Evolutionary conservation across 441 rosid species (phyloP).

Genomic region (Jatropha multifida): DNA sequence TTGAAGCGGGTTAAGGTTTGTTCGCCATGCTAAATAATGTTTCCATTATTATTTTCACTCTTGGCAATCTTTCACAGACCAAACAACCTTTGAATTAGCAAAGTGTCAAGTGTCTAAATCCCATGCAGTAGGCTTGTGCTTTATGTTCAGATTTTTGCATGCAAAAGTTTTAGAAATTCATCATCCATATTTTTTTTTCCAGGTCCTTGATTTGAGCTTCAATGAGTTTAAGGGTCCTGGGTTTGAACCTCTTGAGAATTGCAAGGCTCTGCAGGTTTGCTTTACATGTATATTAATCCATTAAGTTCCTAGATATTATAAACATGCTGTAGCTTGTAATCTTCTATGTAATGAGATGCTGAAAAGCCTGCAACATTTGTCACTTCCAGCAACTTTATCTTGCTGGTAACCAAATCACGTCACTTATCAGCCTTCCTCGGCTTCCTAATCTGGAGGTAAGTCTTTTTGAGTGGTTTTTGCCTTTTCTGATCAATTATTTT

Average conservation of each 20-base stretch:
- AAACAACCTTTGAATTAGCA: neutral
- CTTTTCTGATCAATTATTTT: slow-evolving; percentile 13
- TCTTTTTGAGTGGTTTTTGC: slow-evolving; percentile 22
- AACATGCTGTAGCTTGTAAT: slow-evolving; percentile 15
- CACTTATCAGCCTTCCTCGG: slow-evolving; percentile 91
- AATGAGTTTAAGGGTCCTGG: slow-evolving; percentile 99
- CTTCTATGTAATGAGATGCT: slow-evolving; percentile 26
- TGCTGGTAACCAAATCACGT: slow-evolving; percentile 99
- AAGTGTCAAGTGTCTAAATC: neutral
- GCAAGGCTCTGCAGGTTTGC: slow-evolving; percentile 88
- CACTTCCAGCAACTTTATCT: slow-evolving; percentile 90
- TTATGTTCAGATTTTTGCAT: slow-evolving; percentile 8
- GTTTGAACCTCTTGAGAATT: slow-evolving; percentile 95
- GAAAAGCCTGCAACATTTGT: slow-evolving; percentile 21
- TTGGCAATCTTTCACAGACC: neutral
- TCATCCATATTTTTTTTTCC: slow-evolving; percentile 27
- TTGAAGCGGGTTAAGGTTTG: slow-evolving; percentile 94
- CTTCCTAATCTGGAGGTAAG: slow-evolving; percentile 97
- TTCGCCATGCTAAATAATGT: slow-evolving; percentile 7
- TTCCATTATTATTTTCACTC: slow-evolving; percentile 5
- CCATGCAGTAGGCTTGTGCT: slow-evolving; percentile 2
- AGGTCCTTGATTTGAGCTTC: slow-evolving; percentile 99
- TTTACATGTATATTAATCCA: slow-evolving; percentile 30
- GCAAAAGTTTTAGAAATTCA: slow-evolving; percentile 15
- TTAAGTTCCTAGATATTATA: slow-evolving; percentile 4